Percentiles rank a stretch among this genome's conserved stretches.
phyloP scores from a whole-genome alignment of 805 yeast genomes.

The Candida broadrunensis region DNA sequence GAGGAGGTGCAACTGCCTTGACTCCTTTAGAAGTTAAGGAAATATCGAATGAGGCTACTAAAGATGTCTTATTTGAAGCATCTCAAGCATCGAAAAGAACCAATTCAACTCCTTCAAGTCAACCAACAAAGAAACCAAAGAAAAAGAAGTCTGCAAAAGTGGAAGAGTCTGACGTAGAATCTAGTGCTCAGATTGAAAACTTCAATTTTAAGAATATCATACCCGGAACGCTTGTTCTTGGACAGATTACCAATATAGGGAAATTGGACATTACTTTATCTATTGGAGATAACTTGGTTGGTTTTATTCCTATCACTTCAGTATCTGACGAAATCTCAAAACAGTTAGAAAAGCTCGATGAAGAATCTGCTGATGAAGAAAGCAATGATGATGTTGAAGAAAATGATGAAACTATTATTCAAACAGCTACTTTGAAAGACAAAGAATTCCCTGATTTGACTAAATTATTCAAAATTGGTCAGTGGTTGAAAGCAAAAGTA shows the following conservation, averaged over 20 bases:
- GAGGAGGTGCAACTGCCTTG: constrained; percentile 90
- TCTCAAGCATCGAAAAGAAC: constrained; percentile 31
- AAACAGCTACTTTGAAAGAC: constrained; percentile 10
- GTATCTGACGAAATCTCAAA: constrained; percentile 62
- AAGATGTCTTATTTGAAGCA: constrained; percentile 77
- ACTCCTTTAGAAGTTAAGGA: constrained; percentile 90
- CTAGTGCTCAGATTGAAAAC: constrained; percentile 55
- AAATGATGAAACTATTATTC: constrained; percentile 17
- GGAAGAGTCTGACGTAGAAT: constrained; percentile 24
- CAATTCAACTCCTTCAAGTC: constrained; percentile 22
- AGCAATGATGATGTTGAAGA: constrained; percentile 30
- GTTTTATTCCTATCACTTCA: constrained; percentile 72
- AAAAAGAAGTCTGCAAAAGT: constrained; percentile 17
- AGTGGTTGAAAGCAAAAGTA: constrained; percentile 84
- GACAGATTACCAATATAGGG: constrained; percentile 64
- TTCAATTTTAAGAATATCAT: constrained; percentile 59
- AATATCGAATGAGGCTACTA: constrained; percentile 87
- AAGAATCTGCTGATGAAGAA: constrained; percentile 40
- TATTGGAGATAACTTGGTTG: constrained; percentile 77
- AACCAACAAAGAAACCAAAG: constrained; percentile 21
- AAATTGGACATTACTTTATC: constrained; percentile 65
- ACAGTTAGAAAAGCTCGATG: constrained; percentile 52
- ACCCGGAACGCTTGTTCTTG: constrained; percentile 74
- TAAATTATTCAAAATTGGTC: constrained; percentile 63
- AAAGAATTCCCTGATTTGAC: constrained; percentile 56